These are phyloP conservation scores for Kodamaea ohmeri DNA, from an alignment of 1,139 yeast species.

Conservation along the genomic window DNA sequence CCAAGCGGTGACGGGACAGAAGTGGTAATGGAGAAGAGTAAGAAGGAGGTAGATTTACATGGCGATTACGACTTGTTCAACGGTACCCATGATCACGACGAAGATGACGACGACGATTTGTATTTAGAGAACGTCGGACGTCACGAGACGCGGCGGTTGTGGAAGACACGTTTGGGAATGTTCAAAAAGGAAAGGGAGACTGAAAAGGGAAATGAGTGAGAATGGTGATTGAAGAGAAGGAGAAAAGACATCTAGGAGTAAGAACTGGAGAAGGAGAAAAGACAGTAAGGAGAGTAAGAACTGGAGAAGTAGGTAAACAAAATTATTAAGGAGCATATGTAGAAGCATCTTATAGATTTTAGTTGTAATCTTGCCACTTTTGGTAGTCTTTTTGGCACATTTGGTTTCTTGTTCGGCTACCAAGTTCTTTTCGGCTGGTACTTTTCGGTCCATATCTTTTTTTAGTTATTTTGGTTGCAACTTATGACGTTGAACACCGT, in stretches of 20 bases:
- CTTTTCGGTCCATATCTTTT: too few relatives aligned
- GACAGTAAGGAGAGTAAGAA: not conserved
- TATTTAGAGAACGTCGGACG: conserved; percentile 9
- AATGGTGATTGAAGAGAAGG: not conserved
- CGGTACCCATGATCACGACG: conserved; percentile 30
- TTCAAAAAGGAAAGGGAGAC: conserved; percentile 2
- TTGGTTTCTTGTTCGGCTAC: too few relatives aligned
- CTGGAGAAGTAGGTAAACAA: too few relatives aligned
- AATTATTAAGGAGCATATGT: too few relatives aligned
- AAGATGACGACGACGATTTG: conserved; percentile 27
- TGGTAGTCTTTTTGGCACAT: too few relatives aligned
- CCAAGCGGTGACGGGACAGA: conserved; percentile 14
- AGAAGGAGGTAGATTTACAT: conserved; percentile 22
- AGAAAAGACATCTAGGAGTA: not conserved
- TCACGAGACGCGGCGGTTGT: conserved; percentile 6
- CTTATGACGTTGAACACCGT: conserved; percentile 1
- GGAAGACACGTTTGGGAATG: conserved; percentile 9
- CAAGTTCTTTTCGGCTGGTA: too few relatives aligned
- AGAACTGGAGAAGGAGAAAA: not conserved
- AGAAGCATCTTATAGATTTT: too few relatives aligned
- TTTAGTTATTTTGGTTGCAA: not conserved
- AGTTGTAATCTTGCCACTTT: too few relatives aligned
- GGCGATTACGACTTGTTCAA: conserved; percentile 20
- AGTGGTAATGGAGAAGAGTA: conserved; percentile 17
- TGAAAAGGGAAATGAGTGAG: not conserved